Percentiles rank a stretch among this genome's conserved stretches.
phyloP scores from a whole-genome alignment of 176 grass and related monocot genomes.

The Oryza coarctata region DNA sequence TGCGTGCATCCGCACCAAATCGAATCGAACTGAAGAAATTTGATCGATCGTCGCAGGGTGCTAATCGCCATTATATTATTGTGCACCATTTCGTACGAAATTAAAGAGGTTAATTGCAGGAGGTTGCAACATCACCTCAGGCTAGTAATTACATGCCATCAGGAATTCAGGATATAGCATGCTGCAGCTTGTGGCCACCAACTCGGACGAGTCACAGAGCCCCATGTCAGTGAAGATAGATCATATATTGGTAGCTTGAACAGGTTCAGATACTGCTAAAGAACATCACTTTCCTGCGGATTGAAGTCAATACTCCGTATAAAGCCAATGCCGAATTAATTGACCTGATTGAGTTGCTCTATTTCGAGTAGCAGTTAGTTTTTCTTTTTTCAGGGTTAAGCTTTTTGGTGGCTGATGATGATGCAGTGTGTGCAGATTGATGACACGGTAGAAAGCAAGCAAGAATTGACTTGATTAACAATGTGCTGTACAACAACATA shows the following conservation, averaged over 20 bases:
- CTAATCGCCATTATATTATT: background rate
- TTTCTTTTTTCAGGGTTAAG: background rate
- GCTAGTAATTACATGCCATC: background rate
- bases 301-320: slow-evolving; percentile 14
- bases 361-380: background rate
- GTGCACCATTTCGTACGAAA: background rate
- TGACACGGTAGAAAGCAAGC: background rate
- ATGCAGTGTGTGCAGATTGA: background rate
- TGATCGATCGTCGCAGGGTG: too few species aligned
- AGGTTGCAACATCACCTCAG: background rate
- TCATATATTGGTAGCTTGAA: background rate
- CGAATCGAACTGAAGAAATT: too few species aligned
- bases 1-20: background rate
- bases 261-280: slow-evolving; percentile 1
- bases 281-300: background rate
- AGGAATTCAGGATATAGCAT: background rate
- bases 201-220: background rate
- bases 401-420: slow-evolving; percentile 15
- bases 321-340: background rate
- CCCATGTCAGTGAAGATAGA: background rate
- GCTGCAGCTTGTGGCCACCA: background rate
- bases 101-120: background rate
- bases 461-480: background rate
- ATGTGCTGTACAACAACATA: background rate
- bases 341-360: too few species aligned